phyloP scores from a whole-genome alignment of 208 protist genomes.

The Acanthamoeba quina region DNA sequence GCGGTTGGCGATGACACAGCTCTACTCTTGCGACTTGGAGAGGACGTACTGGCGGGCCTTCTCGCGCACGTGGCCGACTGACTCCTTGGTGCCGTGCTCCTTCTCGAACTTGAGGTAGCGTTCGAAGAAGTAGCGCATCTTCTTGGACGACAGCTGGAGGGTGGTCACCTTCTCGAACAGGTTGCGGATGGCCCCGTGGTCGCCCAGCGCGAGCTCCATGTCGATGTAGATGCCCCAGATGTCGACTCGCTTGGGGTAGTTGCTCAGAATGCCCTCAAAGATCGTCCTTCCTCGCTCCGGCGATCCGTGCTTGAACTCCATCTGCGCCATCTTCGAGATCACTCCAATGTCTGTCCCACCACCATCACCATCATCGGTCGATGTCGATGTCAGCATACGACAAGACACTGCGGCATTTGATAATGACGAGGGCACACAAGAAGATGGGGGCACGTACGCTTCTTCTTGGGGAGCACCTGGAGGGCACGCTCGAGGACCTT shows the following conservation, averaged over 20 bases:
- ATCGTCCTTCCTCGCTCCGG: slow-evolving; percentile 91
- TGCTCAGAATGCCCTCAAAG: slow-evolving; percentile 84
- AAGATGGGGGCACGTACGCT: slow-evolving; percentile 78
- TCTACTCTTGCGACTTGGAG: slow-evolving; percentile 44
- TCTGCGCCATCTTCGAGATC: slow-evolving; percentile 90
- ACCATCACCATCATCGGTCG: background rate
- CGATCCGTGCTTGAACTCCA: slow-evolving; percentile 92
- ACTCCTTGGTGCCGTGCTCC: slow-evolving; percentile 90
- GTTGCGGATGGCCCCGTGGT: slow-evolving; percentile 55
- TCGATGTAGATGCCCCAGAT: slow-evolving; percentile 93
- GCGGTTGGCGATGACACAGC: too few species aligned
- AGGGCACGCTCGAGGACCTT: slow-evolving; percentile 82
- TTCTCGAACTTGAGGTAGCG: slow-evolving; percentile 97
- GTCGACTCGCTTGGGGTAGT: slow-evolving; percentile 91
- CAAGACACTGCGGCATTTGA: slow-evolving; percentile 53
- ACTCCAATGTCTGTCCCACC: slow-evolving; percentile 79
- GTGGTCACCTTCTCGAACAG: slow-evolving; percentile 89
- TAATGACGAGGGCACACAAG: background rate
- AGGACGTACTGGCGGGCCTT: slow-evolving; percentile 95
- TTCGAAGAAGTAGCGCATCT: slow-evolving; percentile 96
- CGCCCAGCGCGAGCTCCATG: slow-evolving; percentile 85
- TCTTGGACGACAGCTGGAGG: slow-evolving; percentile 91
- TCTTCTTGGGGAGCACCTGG: slow-evolving; percentile 84
- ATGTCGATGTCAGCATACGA: background rate
- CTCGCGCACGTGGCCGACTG: slow-evolving; percentile 95